Conservation (phyloP, 2,329 filamentous ascomycete genomes). For the Talaromyces atroroseus region DNA sequence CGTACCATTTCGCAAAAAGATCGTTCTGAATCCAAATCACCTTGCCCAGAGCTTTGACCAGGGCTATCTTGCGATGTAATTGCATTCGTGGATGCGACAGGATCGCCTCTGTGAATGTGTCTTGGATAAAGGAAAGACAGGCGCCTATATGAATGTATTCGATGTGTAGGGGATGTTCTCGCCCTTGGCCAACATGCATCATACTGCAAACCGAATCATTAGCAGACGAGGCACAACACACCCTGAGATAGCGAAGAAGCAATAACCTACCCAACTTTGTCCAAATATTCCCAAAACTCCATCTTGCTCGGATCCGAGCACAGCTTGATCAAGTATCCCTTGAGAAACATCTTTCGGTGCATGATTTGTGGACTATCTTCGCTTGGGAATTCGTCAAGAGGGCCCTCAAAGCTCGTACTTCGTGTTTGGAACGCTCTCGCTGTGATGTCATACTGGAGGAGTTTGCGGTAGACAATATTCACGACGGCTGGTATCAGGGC, state of each 20-base stretch:
- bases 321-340: slow-evolving; percentile 69
- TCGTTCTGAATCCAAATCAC: slow-evolving; percentile 88
- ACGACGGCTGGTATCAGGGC: slow-evolving; percentile 77
- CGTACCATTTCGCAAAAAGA: slow-evolving; percentile 77
- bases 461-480: slow-evolving; percentile 78
- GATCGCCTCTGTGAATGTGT: slow-evolving; percentile 70
- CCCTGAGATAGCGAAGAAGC: background rate
- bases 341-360: slow-evolving; percentile 69
- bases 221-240: background rate
- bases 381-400: slow-evolving; percentile 57
- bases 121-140: slow-evolving; percentile 69
- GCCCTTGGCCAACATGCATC: slow-evolving; percentile 75
- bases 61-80: slow-evolving; percentile 62
- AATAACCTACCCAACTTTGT: slow-evolving; percentile 66
- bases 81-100: slow-evolving; percentile 64
- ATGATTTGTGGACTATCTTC: slow-evolving; percentile 70
- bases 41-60: slow-evolving; percentile 71
- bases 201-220: slow-evolving; percentile 41
- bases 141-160: slow-evolving; percentile 75
- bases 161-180: slow-evolving; percentile 66
- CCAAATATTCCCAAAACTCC: slow-evolving; percentile 78
- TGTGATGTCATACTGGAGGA: slow-evolving; percentile 75
- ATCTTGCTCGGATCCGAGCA: slow-evolving; percentile 69
- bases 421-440: slow-evolving; percentile 65
- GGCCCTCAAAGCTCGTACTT: slow-evolving; percentile 59